Percentiles rank a stretch among this genome's conserved stretches.
Evolutionary conservation across 106 monocot species (phyloP).

Genomic region (Triglochin maritima): DNA sequence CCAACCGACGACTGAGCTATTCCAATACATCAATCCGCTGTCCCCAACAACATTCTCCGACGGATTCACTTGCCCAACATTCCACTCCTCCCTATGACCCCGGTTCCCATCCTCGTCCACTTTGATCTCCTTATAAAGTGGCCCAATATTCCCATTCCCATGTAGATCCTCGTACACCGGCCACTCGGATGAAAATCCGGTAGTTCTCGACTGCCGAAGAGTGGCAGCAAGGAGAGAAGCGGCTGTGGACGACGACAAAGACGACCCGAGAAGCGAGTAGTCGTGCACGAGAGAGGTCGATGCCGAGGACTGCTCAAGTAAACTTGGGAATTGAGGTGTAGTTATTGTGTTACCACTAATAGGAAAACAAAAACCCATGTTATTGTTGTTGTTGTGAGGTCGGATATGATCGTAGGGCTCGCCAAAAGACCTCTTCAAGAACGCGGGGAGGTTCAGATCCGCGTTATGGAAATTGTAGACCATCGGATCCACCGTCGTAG

Average conservation of each 20-base stretch:
- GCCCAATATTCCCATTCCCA: neutral
- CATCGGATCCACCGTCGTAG: neutral
- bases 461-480: neutral
- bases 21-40: slow-evolving; percentile 15
- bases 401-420: slow-evolving; percentile 4
- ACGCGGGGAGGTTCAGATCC: neutral
- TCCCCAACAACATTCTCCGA: neutral
- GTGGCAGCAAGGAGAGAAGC: slow-evolving; percentile 13
- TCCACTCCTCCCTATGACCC: slow-evolving; percentile 9
- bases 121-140: slow-evolving; percentile 9
- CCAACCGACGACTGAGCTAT: neutral
- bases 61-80: slow-evolving; percentile 2
- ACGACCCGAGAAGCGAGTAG: slow-evolving; percentile 15
- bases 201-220: slow-evolving; percentile 11
- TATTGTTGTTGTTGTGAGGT: slow-evolving; percentile 12
- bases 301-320: neutral
- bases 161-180: slow-evolving; percentile 6
- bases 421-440: neutral
- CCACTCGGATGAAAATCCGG: slow-evolving; percentile 1
- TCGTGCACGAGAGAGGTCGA: slow-evolving; percentile 12
- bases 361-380: slow-evolving; percentile 15
- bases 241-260: slow-evolving; percentile 14
- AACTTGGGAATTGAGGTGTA: slow-evolving; percentile 2
- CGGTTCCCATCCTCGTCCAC: slow-evolving; percentile 5
- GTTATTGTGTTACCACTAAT: neutral